Evolutionary conservation across 129 eudicot species (phyloP), one percentile per base, ranked within the genome.

Genomic region (Chrysanthemum lavandulifolium): DNA sequence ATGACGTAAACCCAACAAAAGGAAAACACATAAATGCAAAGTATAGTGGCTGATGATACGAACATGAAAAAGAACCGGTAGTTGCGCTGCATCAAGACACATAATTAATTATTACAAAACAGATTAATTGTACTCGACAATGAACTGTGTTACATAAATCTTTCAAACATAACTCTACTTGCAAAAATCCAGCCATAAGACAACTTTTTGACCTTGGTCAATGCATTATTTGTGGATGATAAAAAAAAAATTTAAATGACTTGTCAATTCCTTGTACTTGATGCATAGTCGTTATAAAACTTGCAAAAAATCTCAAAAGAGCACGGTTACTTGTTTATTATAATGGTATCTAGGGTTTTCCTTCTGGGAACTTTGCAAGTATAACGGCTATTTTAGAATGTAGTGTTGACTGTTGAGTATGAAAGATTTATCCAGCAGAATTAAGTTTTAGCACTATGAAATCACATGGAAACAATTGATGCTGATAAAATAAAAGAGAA

Each of bases 51-150:
- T 13, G 96, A 82, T 59, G 82, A 86, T 15, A 92, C 88, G 40
- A 92, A 92, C 88, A 92, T 75, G 83, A 89, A 89, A 82, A 86
- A 89, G 86, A 81, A 89, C 23, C 98, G 76, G 81, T 92, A 92
- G 82, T 92, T 92, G 15, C 98, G 82, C 98, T 92, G 96, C 89
- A 86, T 47, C 40, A 48, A 79, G 9, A 80, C 71, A 71, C 19
- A 69, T 33, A 63, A 63, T 40, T 59, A 56, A 29, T 45, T 25
- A 31, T 55, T 27, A 65, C 14, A 52, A 65, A 65, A 64, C 23
- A 21, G 12, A 69, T 63, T 62, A 56, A n/a, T 59, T 13, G 13
- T 56, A 66, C 15, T 67, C 10, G 43, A 57, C 51, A 56, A 36
- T 27, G 6, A 68, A 19, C 61, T 27, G 31, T 21, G 52, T 27